Conservation (phyloP, 208 protist genomes). For the Zelonia costaricensis region DNA sequence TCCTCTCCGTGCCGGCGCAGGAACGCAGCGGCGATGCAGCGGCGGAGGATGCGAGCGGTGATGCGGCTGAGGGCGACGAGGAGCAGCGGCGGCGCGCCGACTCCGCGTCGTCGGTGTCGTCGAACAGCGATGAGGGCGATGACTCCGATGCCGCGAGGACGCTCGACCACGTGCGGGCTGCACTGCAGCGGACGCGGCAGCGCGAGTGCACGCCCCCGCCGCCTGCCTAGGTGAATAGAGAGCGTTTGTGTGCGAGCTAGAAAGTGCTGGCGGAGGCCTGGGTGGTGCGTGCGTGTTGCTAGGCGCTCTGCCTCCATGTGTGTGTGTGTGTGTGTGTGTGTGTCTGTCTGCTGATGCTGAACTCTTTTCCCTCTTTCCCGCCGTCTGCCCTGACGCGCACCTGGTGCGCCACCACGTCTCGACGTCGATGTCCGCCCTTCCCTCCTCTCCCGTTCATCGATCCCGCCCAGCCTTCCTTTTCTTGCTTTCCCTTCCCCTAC, state of each 20-base stretch:
- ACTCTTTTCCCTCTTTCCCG: not conserved
- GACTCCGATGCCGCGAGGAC: conserved; percentile 17
- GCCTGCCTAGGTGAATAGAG: too few species aligned
- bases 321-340: not conserved
- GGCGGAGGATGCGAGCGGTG: too few species aligned
- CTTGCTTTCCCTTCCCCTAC: not conserved
- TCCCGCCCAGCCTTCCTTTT: too few species aligned
- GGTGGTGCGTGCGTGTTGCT: not conserved
- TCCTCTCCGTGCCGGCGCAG: not conserved
- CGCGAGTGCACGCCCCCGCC: too few species aligned
- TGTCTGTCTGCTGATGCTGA: not conserved
- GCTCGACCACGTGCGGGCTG: conserved; percentile 38
- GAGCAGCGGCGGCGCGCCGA: not conserved
- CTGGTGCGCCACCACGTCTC: too few species aligned
- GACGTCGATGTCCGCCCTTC: not conserved
- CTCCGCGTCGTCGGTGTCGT: not conserved
- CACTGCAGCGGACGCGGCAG: conserved; percentile 31
- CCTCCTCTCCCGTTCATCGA: too few species aligned
- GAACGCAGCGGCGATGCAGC: too few species aligned
- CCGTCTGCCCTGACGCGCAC: not conserved
- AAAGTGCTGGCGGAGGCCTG: not conserved
- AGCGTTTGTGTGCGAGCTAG: not conserved
- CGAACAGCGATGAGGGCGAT: not conserved
- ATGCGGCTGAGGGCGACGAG: too few species aligned
- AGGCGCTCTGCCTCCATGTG: not conserved